Evolutionary conservation across 768 basidiomycete genomes (phyloP), one percentile per base, ranked within the genome.

Genomic region (Boletus coccyginus): DNA sequence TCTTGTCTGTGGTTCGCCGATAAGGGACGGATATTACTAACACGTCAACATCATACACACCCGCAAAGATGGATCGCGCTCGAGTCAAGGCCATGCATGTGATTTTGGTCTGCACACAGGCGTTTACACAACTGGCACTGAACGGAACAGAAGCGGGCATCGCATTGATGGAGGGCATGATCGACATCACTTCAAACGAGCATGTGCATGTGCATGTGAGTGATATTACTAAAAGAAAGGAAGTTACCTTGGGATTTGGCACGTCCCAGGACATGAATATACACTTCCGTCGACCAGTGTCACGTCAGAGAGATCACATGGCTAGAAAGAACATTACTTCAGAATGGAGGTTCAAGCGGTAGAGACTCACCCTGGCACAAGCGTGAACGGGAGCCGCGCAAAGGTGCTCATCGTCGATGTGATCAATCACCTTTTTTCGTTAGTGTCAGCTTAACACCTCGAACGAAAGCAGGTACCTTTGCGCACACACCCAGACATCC

Each of bases 81-180:
- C 2, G 59, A 52, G 24, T 75, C 63, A 5, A 84, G 69, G 1
- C 76, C 82, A 50, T 86, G 84, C 44, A 86, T 70, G 69, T 86
- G 85, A 54, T 81, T 66, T 19, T 62, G 60, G 45, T 70, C 60
- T 2, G 76, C 69, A 56, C 85, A 86, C 19, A 82, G 69, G 16
- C 83, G 74, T 58, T 75, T 80, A 62, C 85, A 87, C 4, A 87
- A 66, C 50, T 80, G 73, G 60, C 85, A 86, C 3, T 66, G 57
- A 10, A 83, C 59, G 0, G 85, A 84, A 59, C 86, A 86, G 36
- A 78, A 74, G 13, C 77, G 70, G 33, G 76, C 70, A 39, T 82
- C 78, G 57, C 86, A 86, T 38, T 65, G 64, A 67, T 86, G 85
- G 4, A 69, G 60, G 3, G 62, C 55, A 60, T 86, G 85, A 6